phyloP scores from a whole-genome alignment of 176 grass and related monocot genomes.

The Avena insularis region DNA sequence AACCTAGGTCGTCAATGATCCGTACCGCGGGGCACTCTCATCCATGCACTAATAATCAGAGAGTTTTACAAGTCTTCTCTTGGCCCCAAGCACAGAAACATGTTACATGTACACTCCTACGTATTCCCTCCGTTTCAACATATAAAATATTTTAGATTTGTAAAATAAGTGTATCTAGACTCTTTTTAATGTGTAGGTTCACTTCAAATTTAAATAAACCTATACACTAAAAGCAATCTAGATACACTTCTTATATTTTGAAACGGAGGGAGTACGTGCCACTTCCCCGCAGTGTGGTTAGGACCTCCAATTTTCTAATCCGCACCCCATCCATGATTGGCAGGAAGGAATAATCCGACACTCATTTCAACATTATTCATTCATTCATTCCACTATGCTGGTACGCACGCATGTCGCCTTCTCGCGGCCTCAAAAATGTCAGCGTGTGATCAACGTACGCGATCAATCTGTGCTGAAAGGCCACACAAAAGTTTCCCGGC shows the following conservation, averaged over 20 bases:
- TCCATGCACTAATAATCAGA: no score
- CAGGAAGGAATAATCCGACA: background rate
- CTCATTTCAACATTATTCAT: conserved; percentile 25
- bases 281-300: background rate
- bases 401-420: background rate
- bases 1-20: no score
- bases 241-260: no score
- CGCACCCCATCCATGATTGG: conserved; percentile 7
- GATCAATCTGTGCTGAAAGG: background rate
- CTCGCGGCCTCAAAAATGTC: background rate
- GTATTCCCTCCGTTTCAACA: background rate
- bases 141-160: no score
- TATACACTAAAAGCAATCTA: no score
- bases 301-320: background rate
- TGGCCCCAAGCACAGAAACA: background rate
- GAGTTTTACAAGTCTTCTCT: background rate
- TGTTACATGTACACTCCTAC: conserved; percentile 19
- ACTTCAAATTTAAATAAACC: no score
- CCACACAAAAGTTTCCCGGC: background rate
- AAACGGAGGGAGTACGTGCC: background rate
- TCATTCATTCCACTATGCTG: background rate
- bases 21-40: background rate
- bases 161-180: no score
- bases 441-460: background rate
- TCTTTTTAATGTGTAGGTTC: no score